Conservation (phyloP, 768 basidiomycete species). For the Tubosaeta brunneosetosa region DNA sequence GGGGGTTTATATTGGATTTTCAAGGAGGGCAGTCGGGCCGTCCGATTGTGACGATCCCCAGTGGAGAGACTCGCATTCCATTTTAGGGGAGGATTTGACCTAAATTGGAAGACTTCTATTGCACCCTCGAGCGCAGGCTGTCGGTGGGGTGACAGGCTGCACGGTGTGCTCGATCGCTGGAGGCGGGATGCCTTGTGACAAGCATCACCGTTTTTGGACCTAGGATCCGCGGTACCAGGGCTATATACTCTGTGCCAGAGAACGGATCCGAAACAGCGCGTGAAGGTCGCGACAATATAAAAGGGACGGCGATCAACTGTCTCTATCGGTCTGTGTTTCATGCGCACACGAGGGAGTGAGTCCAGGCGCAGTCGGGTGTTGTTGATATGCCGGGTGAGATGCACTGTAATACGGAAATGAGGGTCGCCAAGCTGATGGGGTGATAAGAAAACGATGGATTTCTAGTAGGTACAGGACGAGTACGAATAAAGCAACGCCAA, state of each 20-base stretch:
- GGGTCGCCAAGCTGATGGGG: constrained; percentile 11
- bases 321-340: constrained; percentile 14
- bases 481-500: constrained; percentile 19
- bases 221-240: constrained; percentile 28
- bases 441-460: constrained; percentile 8
- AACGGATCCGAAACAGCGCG: constrained; percentile 14
- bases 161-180: constrained; percentile 13
- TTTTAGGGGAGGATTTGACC: constrained; percentile 30
- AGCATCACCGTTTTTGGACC: constrained; percentile 15
- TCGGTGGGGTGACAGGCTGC: constrained; percentile 23
- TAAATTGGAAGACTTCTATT: constrained; percentile 28
- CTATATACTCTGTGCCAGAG: too few species aligned
- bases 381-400: constrained; percentile 2
- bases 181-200: constrained; percentile 22
- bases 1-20: constrained; percentile 32
- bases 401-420: constrained; percentile 19
- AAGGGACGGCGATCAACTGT: constrained; percentile 27
- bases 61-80: constrained; percentile 28
- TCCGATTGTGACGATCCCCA: constrained; percentile 31
- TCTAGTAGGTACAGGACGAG: not conserved
- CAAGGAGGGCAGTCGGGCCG: constrained; percentile 18
- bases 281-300: constrained; percentile 4
- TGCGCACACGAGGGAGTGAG: constrained; percentile 17
- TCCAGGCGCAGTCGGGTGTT: constrained; percentile 2
- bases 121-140: constrained; percentile 20